These are phyloP conservation scores for Hypoxylon trugodes DNA, from an alignment of 495 filamentous ascomycete genomes.

Conservation along the genomic window DNA sequence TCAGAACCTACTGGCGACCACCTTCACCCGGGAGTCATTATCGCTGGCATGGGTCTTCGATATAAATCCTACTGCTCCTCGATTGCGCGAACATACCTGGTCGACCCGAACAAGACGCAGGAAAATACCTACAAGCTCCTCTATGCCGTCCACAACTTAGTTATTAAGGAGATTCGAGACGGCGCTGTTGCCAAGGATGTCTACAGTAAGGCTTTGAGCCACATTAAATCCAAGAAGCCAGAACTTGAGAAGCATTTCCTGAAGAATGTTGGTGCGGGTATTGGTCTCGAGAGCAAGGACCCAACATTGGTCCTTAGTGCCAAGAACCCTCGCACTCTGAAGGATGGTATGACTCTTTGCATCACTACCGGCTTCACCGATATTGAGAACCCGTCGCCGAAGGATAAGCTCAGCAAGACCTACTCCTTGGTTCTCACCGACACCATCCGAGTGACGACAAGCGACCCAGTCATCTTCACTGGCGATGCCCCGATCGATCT, in stretches of 20 bases:
- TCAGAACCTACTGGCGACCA: slow-evolving; percentile 79
- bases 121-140: slow-evolving; percentile 95
- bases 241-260: slow-evolving; percentile 93
- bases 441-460: slow-evolving; percentile 85
- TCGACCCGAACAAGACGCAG: slow-evolving; percentile 94
- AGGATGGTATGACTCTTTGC: slow-evolving; percentile 96
- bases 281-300: slow-evolving; percentile 92
- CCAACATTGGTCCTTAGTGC: slow-evolving; percentile 79
- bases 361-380: slow-evolving; percentile 89
- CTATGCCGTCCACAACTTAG: slow-evolving; percentile 79
- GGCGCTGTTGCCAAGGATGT: slow-evolving; percentile 88
- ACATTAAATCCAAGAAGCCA: slow-evolving; percentile 87
- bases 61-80: slow-evolving; percentile 94
- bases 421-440: slow-evolving; percentile 93
- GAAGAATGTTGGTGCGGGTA: slow-evolving; percentile 87
- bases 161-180: slow-evolving; percentile 90
- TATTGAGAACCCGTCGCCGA: slow-evolving; percentile 79
- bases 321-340: slow-evolving; percentile 82
- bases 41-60: slow-evolving; percentile 87
- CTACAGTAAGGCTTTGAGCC: slow-evolving; percentile 81
- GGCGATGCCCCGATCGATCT: slow-evolving; percentile 89
- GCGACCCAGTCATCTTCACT: slow-evolving; percentile 86
- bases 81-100: slow-evolving; percentile 91
- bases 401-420: slow-evolving; percentile 83
- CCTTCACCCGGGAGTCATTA: slow-evolving; percentile 91